phyloP scores from a whole-genome alignment of 768 basidiomycete species.

The Stropharia rugosoannulata region DNA sequence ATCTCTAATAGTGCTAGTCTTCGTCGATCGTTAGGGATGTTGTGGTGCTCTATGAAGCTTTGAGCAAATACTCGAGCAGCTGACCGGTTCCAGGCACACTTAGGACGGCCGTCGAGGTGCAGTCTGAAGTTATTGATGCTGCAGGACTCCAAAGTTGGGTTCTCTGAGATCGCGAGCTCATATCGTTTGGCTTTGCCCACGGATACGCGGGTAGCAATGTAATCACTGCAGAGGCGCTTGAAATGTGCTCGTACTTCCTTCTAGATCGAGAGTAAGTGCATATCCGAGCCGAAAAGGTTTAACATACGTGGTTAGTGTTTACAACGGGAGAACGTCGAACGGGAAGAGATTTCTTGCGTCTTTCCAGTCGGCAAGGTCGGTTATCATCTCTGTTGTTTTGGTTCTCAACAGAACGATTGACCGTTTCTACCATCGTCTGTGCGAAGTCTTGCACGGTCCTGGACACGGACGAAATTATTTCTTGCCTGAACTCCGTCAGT shows the following conservation, averaged over 20 bases:
- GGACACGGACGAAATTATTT: too few species aligned
- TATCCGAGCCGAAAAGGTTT: not conserved
- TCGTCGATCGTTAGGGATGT: not conserved
- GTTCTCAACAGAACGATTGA: not conserved
- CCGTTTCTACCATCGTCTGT: too few species aligned
- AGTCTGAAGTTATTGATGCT: not conserved
- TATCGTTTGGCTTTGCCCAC: not conserved
- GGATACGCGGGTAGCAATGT: not conserved
- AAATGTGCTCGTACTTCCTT: not conserved
- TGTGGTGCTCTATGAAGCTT: not conserved
- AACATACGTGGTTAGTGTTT: not conserved
- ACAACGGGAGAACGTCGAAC: not conserved
- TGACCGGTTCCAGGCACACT: not conserved
- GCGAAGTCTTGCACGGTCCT: too few species aligned
- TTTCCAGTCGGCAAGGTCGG: not conserved
- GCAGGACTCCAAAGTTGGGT: not conserved
- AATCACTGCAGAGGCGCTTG: not conserved
- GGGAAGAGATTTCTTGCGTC: not conserved
- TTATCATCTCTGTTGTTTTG: not conserved
- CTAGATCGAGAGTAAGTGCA: not conserved
- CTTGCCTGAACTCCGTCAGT: too few species aligned
- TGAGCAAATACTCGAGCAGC: not conserved
- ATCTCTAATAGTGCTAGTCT: not conserved
- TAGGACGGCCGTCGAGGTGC: not conserved
- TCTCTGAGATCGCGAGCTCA: not conserved